Evolutionary conservation across 2,329 filamentous ascomycete genomes (phyloP).

Genomic region (Paraphaeosphaeria minitans): DNA sequence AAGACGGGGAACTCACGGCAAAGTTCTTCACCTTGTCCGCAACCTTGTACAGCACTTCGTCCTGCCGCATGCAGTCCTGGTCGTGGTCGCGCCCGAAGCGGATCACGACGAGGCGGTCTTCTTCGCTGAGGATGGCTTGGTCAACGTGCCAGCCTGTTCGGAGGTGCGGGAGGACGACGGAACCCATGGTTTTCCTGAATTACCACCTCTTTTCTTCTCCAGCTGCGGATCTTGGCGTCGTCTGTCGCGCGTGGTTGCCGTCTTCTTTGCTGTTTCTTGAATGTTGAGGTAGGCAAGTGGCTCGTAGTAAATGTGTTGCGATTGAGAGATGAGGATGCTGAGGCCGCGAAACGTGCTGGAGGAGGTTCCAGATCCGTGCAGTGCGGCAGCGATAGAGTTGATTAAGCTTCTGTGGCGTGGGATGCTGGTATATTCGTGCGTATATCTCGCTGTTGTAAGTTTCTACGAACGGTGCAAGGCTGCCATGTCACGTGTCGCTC

Average conservation of each 20-base stretch:
- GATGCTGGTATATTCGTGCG: background rate
- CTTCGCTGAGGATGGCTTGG: conserved; percentile 79
- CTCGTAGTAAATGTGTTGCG: no score
- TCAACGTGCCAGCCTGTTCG: conserved; percentile 97
- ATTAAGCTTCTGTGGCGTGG: background rate
- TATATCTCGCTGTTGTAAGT: background rate
- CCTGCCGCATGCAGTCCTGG: conserved; percentile 79
- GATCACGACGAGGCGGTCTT: conserved; percentile 91
- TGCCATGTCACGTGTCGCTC: background rate
- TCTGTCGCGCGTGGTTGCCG: background rate
- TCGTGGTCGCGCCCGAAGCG: conserved; percentile 90
- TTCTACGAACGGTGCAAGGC: background rate
- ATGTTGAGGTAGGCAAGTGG: background rate
- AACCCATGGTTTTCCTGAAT: conserved; percentile 63
- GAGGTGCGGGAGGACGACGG: conserved; percentile 89
- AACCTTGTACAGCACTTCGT: conserved; percentile 94
- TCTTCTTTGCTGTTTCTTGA: background rate
- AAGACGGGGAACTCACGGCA: conserved; percentile 49
- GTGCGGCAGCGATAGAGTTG: background rate
- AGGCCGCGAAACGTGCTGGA: background rate
- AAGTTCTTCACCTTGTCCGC: conserved; percentile 94
- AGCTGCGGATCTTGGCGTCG: no score
- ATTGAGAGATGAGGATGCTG: no score
- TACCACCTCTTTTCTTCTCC: background rate
- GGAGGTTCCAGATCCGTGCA: background rate